Conservation (phyloP, 257 asterid genomes). For the Fraxinus cuspidata region DNA sequence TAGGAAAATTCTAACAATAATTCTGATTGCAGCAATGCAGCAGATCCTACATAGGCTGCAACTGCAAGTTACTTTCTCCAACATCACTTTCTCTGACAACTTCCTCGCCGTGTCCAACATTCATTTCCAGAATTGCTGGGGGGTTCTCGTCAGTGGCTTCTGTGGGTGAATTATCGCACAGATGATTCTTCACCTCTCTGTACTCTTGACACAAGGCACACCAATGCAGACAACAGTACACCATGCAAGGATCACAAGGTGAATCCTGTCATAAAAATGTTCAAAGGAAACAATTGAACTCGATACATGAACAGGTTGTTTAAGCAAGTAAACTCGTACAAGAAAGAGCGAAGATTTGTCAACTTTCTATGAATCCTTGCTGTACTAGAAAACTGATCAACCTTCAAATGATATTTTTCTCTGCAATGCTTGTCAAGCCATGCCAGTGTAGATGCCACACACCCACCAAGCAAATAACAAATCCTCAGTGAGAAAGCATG, state of each 20-base stretch:
- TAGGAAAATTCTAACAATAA: not conserved
- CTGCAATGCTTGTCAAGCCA: constrained; percentile 76
- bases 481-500: constrained; percentile 68
- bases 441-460: constrained; percentile 78
- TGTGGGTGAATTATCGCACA: constrained; percentile 25
- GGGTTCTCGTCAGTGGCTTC: constrained; percentile 44
- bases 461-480: constrained; percentile 83
- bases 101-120: constrained; percentile 13
- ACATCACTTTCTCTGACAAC: constrained; percentile 25
- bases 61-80: constrained; percentile 41
- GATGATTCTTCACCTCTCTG: constrained; percentile 60
- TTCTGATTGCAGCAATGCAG: not conserved
- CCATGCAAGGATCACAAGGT: constrained; percentile 83
- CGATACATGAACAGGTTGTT: not conserved
- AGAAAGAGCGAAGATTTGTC: not conserved
- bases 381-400: constrained; percentile 20
- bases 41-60: constrained; percentile 40
- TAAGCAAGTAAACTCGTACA: not conserved
- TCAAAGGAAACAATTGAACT: not conserved
- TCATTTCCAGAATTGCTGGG: constrained; percentile 69
- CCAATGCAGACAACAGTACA: constrained; percentile 84
- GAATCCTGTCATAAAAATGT: constrained; percentile 46
- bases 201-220: constrained; percentile 88
- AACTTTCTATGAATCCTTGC: not conserved
- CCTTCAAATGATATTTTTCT: constrained; percentile 77